These are phyloP conservation scores for Cercospora sp. DNA, from an alignment of 2,329 filamentous ascomycete species.

Conservation along the genomic window DNA sequence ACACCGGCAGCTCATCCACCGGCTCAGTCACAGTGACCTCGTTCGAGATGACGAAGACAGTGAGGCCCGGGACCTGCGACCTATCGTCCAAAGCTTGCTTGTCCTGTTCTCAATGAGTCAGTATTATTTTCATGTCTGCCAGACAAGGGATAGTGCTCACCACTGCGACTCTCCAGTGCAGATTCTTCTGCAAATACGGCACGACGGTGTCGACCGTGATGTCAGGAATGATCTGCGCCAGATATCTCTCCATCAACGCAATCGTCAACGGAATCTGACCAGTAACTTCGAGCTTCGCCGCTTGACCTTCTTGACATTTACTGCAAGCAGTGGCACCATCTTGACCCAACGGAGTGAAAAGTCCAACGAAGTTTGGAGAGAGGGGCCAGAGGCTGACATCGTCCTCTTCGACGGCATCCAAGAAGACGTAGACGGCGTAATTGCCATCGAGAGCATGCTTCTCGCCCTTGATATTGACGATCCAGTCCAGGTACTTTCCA, in stretches of 20 bases:
- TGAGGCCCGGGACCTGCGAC: neutral
- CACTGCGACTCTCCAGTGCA: constrained; percentile 18
- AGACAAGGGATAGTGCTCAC: neutral
- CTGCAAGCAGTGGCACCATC: neutral
- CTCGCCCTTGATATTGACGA: constrained; percentile 5
- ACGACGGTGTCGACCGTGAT: constrained; percentile 10
- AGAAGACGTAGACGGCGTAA: neutral
- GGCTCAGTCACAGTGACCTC: constrained; percentile 7
- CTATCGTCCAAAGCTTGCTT: constrained; percentile 6
- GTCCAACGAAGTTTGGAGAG: neutral
- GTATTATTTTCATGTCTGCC: neutral
- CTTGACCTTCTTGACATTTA: neutral
- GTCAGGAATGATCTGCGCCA: constrained; percentile 6
- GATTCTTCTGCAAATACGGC: constrained; percentile 14
- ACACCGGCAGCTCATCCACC: neutral
- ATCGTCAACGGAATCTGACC: constrained; percentile 14
- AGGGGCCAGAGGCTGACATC: neutral
- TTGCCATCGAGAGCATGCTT: constrained; percentile 10
- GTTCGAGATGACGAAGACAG: constrained; percentile 5
- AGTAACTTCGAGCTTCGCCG: constrained; percentile 1
- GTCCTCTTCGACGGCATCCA: neutral
- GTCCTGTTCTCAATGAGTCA: neutral
- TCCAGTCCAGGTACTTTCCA: constrained; percentile 1
- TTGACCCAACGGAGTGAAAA: constrained; percentile 1
- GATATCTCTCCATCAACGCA: constrained; percentile 13